phyloP scores from a whole-genome alignment of 1,284 basidiomycete genomes.

The Afroboletus lepidellus region DNA sequence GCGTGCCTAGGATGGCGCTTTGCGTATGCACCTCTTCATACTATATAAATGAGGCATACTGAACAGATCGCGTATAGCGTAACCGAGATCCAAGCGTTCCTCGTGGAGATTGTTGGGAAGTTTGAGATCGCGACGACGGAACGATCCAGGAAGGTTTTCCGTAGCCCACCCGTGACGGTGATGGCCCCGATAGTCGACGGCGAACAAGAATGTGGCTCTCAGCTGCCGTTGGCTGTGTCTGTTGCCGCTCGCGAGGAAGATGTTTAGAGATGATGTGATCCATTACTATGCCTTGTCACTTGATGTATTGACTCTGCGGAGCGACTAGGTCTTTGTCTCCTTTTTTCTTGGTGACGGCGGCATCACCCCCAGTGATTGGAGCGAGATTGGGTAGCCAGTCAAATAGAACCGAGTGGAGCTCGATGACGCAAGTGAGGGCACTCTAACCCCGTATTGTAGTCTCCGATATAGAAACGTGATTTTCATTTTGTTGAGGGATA shows the following conservation, averaged over 20 bases:
- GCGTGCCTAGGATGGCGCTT: conserved; percentile 54
- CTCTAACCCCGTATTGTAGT: neutral
- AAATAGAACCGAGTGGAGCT: neutral
- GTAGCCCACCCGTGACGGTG: conserved; percentile 39
- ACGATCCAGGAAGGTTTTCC: conserved; percentile 38
- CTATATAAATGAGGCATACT: neutral
- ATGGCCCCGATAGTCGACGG: conserved; percentile 50
- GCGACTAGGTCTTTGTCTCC: neutral
- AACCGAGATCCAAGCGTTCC: conserved; percentile 50
- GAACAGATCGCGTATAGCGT: conserved; percentile 27
- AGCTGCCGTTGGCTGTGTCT: conserved; percentile 45
- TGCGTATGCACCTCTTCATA: conserved; percentile 18
- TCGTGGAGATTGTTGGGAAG: conserved; percentile 46
- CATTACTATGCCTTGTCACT: neutral
- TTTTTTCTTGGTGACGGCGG: neutral
- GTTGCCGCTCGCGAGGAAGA: conserved; percentile 35
- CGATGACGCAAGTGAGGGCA: neutral
- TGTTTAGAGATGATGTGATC: neutral
- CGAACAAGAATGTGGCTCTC: conserved; percentile 42
- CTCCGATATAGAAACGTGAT: neutral
- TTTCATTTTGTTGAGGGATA: neutral
- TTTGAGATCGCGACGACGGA: conserved; percentile 47
- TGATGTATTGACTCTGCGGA: neutral
- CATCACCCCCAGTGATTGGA: neutral
- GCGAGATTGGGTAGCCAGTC: neutral